Evolutionary conservation across 2,329 filamentous ascomycete species (phyloP), one percentile per base, ranked within the genome.

Genomic region (Cyclaneusma minus): DNA sequence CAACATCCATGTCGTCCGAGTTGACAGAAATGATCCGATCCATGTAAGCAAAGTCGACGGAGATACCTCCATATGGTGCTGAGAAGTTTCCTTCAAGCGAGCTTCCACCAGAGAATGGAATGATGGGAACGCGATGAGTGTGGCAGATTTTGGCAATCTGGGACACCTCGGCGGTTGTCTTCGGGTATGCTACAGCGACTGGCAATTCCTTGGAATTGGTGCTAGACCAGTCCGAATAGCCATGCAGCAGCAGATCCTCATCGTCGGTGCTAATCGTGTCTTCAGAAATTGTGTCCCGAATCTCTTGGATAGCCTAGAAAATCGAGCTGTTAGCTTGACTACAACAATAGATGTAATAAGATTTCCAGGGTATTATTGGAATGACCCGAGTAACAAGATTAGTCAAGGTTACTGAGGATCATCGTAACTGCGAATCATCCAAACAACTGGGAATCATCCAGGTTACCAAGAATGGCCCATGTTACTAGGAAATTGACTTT

Each of bases 11-110:
- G 47, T 93, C 85, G 4, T 81, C 76, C 38, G 79, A 74, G 48
- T 92, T 78, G 30, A 93, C 61, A 28, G 73, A 61, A 16, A 94
- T 40, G 14, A 93, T 77, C 41, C 73, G 60, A 47, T 92, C 77
- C 85, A 94, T 94, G 43, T 69, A 70, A 1, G 71, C 68, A 48
- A 94, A 94, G 45, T 94, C 85, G 26, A 94, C 78, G 37, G 80
- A 87, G 44, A 94, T 68, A 8, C 85, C 85, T 8, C 84, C 84
- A 44, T 75, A 78, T 0, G 83, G 82, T 9, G 84, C 81, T 0
- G 81, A 80, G 50, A 92, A 92, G 48, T 93, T 89, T 9, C 79
- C 85, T 49, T 94, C 85, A 1, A 94, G 58, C 37, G 79, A 87
- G 0, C 81, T 78, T 9, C 84, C 85, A 3, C 83, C 84, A 1